Evolutionary conservation across 371 early-diverging fungal species (phyloP), one percentile per base, ranked within the genome.

Genomic region (Rhizopus delemar): DNA sequence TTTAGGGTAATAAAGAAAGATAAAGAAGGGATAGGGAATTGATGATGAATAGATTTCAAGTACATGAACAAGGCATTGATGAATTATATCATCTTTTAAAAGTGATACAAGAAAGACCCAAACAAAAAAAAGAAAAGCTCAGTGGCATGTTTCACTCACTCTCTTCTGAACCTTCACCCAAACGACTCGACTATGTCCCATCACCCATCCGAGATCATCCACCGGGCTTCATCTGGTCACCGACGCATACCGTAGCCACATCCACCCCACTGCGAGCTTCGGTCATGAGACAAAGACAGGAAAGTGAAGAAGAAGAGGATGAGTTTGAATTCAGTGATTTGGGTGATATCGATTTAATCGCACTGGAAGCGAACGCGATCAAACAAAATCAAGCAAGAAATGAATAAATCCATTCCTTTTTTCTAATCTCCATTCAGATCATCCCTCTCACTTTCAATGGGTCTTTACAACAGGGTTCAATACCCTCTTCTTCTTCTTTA

Each of bases 261-360:
- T 67, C 67, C 8, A 67, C 67, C 11, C 67, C 67, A 3, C 16
- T 67, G 22, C 51, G 57, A 11, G 35, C 46, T 45, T 45, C 36
- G 53, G 34, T 50, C 22, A 38, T 48, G 9, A 46, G 11, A 38
- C 53, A 52, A 46, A 41, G 1, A 43, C 34, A 54, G 3, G 54
- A 46, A 33, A 35, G 31, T 5, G 46, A 41, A 33, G 53, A 57
- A 15, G 28, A 38, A 11, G 51, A 52, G n/a, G 63, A 63, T 35
- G 63, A 57, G 34, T 63, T 63, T 53, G 53, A 32, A 35, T n/a
- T 51, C 39, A 51, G 51, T 34, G 55, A 39, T 38, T 36, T 48
- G 56, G 48, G 48, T 0, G 56, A 48, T 22, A 16, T 56, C 3
- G 56, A 56, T 35, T 36, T 56, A 3, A 34, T 22, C 4, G 45